Base-by-base conservation (phyloP, 768 basidiomycete species). In the Leccinum arenicola region DNA sequence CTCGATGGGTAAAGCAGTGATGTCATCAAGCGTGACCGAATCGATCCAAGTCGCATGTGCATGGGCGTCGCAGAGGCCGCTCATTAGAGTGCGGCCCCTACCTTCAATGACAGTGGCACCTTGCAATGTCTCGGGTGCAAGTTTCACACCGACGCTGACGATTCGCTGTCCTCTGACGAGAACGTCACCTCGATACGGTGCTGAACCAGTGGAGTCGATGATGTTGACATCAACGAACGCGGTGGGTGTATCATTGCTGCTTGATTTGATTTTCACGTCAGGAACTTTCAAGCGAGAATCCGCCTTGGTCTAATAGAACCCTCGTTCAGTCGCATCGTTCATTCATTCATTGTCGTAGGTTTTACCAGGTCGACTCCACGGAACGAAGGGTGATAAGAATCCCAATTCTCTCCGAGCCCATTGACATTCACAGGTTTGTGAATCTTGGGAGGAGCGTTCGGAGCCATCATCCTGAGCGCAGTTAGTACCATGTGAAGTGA, bases 41-140 rank as follows among this genome's bases (percentile, higher is more conserved):
- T 76, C 71, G 19, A 72, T 75, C 31, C 65, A 75, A 25, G 56
- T 68, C 15, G 68, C 61, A 56, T 76, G 75, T 2, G 75, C 69
- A 57, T 76, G 75, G 0, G 75, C 67, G 54, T 76, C 75, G 21
- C 74, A 66, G 59, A 75, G 64, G 23, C 74, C 74, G 27, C 74
- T 75, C 74, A 75, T 70, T 0, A 75, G 64, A 14, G 72, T 74
- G 31, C 75, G 72, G 4, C 74, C 74, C 40, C 52, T 67, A 0
- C 74, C 74, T 6, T 75, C 59, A 29, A 76, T 52, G 17, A 75
- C 54, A 9, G 59, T 38, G 21, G 64, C 70, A 23, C 58, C 64
- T 40, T 60, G 53, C 27, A 74, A 19, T 10, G 57, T 51, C 48
- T 69, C 68, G 1, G 64, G 27, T 19, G 66, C 25, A 6, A 74